Conservation (phyloP, 169 alveolate species). For the Eimeria tenella region DNA sequence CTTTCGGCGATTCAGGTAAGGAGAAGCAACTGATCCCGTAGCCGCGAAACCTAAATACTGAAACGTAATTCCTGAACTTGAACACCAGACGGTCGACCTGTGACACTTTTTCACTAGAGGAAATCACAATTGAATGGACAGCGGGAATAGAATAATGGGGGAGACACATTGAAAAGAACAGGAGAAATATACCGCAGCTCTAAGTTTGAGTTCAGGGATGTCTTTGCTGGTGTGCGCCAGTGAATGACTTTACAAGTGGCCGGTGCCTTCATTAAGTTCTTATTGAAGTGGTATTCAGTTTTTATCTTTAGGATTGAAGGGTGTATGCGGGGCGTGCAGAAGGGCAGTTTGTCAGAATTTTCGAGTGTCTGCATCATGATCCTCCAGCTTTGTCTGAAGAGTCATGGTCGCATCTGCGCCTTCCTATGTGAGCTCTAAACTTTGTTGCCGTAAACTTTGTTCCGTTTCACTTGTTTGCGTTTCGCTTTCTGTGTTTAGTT, state of each 20-base stretch:
- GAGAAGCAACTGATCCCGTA: neutral
- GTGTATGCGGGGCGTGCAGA: neutral
- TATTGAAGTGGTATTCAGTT: too few relatives aligned
- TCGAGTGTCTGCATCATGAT: conserved; percentile 17
- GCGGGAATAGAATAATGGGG: neutral
- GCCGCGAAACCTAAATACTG: neutral
- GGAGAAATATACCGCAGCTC: too few relatives aligned
- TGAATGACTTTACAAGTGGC: too few relatives aligned
- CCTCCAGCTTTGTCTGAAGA: conserved; percentile 11
- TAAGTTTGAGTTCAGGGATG: too few relatives aligned
- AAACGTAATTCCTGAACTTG: too few relatives aligned
- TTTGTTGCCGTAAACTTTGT: neutral
- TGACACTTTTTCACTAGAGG: too few relatives aligned
- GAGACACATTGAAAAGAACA: too few relatives aligned
- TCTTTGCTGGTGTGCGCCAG: too few relatives aligned
- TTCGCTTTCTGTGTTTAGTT: neutral
- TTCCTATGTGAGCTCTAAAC: neutral
- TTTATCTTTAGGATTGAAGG: too few relatives aligned
- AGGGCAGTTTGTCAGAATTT: neutral
- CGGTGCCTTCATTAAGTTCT: too few relatives aligned
- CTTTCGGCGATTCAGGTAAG: neutral
- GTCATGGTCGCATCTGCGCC: conserved; percentile 43
- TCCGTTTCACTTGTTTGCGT: neutral
- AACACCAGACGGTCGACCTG: too few relatives aligned
- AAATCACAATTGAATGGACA: neutral